Evolutionary conservation across 495 filamentous ascomycete species (phyloP).

Genomic region (Trichoderma asperelloides): DNA sequence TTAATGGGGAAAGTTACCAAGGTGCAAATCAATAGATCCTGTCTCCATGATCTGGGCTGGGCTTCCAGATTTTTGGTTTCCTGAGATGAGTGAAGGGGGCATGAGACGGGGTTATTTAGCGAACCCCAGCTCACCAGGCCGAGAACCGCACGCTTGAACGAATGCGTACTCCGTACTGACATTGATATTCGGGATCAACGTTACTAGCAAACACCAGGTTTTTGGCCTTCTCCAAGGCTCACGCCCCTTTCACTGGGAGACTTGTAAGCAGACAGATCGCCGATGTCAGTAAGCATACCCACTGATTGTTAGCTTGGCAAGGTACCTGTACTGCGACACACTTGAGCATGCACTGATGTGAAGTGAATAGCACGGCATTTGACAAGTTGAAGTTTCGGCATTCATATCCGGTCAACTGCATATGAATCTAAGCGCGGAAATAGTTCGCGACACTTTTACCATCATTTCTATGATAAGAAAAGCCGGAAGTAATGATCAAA

Average conservation of each 20-base stretch:
- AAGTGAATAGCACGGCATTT: not conserved
- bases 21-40: not conserved
- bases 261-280: not conserved
- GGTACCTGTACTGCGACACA: not conserved
- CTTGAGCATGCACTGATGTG: not conserved
- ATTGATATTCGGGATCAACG: not conserved
- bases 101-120: not conserved
- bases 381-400: not conserved
- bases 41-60: not conserved
- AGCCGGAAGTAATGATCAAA: not conserved
- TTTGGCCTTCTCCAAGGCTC: not conserved
- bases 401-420: not conserved
- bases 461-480: not conserved
- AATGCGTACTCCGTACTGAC: not conserved
- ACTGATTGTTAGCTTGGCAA: not conserved
- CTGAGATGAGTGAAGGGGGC: not conserved
- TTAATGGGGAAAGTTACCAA: too few species aligned
- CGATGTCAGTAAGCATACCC: not conserved
- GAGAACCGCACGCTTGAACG: not conserved
- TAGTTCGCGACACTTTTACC: not conserved
- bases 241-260: not conserved
- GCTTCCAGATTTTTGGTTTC: not conserved
- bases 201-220: not conserved
- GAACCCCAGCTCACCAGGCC: not conserved
- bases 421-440: not conserved